Evolutionary conservation across 352 stramenopile genomes (phyloP), one percentile per base, ranked within the genome.

Genomic region (Pythium periplocum): DNA sequence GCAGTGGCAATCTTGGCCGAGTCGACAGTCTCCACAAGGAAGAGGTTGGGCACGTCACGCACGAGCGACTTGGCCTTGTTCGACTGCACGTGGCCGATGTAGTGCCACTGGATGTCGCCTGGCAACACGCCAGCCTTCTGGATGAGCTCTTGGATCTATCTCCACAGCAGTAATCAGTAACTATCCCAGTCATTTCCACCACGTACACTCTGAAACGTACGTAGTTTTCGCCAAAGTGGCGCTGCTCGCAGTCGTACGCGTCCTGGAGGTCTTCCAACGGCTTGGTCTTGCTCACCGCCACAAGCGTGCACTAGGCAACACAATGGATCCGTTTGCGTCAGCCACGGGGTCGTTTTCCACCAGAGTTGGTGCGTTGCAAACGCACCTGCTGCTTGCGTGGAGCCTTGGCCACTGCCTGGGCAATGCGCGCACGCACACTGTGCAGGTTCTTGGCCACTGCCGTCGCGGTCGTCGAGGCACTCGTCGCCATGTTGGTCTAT

Each of bases 181-280:
- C 54, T 45, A 52, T 4, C 17, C 17, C 17, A 26, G 17, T 26
- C 17, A 26, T 26, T 26, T 26, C 17, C 17, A 26, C 17, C 17
- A 26, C 10, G 31, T 42, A 8, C 12, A 2, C 2, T 34, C 42
- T 54, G 33, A 42, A 39, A 71, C 67, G 45, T 58, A 97, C 96
- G 68, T 99, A 99, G 77, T 99, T 99, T 65, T 99, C 97, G 42
- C 96, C 96, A 81, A 99, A 99, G 51, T 98, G 77, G 51, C 90
- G 76, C 63, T 98, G 93, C 8, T 90, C 88, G 26, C 85, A 75
- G 6, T 96, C 85, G 66, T 98, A 98, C 26, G 87, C 86, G 30
- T 86, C 87, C 51, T 87, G 61, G 31, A 98, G 68, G 35, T 94
- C 76, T 47, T 94, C 81, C 7, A 94, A 53, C 4, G 93, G 92